These are phyloP conservation scores for Stylonectria norvegica DNA, from an alignment of 2,329 filamentous ascomycete species.

Conservation along the genomic window DNA sequence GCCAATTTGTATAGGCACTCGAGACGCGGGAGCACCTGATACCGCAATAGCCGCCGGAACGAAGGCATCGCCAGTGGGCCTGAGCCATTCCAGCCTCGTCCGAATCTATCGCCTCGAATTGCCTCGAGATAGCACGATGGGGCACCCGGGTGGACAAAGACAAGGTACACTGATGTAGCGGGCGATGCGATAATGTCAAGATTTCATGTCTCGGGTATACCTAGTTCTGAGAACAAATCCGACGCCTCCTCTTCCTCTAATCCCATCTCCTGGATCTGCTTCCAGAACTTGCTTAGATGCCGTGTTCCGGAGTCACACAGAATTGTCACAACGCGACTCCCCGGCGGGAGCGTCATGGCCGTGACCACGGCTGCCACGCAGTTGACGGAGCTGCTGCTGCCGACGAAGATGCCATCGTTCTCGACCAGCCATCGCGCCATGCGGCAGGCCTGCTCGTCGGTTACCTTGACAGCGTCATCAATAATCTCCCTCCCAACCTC, in stretches of 20 bases:
- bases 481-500: slow-evolving; percentile 81
- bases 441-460: slow-evolving; percentile 79
- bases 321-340: slow-evolving; percentile 74
- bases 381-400: slow-evolving; percentile 95
- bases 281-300: slow-evolving; percentile 84
- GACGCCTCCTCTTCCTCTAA: slow-evolving; percentile 46
- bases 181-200: too few species aligned
- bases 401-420: slow-evolving; percentile 90
- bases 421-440: slow-evolving; percentile 98
- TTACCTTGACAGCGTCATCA: slow-evolving; percentile 85
- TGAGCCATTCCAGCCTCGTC: too few species aligned
- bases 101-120: too few species aligned
- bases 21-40: too few species aligned
- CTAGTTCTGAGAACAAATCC: slow-evolving; percentile 51
- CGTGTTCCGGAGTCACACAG: slow-evolving; percentile 80
- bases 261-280: slow-evolving; percentile 64
- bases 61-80: too few species aligned
- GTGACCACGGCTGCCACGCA: slow-evolving; percentile 75
- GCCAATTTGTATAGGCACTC: too few species aligned
- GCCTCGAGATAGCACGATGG: too few species aligned
- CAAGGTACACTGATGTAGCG: too few species aligned
- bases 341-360: slow-evolving; percentile 59
- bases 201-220: slow-evolving; percentile 33
- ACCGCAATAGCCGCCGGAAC: too few species aligned
- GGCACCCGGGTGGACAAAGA: too few species aligned